Percentiles rank a stretch among this genome's conserved stretches.
phyloP scores from a whole-genome alignment of 306 rosid species.

The Spatholobus suberectus region DNA sequence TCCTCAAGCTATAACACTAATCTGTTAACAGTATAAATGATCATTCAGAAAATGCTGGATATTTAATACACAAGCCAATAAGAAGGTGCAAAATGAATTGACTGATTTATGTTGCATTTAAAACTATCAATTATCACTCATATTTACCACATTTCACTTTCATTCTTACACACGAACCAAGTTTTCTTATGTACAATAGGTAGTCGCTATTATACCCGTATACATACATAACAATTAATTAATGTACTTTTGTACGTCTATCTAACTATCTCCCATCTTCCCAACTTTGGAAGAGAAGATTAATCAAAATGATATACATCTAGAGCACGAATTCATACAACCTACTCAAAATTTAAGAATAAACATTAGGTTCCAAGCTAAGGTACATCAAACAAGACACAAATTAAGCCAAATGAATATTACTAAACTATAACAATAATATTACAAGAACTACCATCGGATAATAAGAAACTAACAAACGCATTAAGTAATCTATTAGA shows the following conservation, averaged over 20 bases:
- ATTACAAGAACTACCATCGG: not conserved
- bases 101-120: not conserved
- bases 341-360: too few species aligned
- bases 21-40: not conserved
- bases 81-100: too few species aligned
- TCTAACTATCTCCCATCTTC: not conserved
- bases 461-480: not conserved
- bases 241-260: too few species aligned
- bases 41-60: too few species aligned
- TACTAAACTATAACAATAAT: not conserved
- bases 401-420: not conserved
- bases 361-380: too few species aligned
- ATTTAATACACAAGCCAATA: too few species aligned
- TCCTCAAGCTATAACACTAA: not conserved
- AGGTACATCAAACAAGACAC: not conserved
- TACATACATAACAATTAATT: too few species aligned
- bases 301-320: not conserved
- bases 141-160: not conserved
- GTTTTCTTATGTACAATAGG: not conserved
- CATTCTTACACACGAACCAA: not conserved
- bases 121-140: not conserved
- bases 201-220: too few species aligned
- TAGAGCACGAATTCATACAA: too few species aligned
- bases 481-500: not conserved
- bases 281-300: not conserved